Base-by-base conservation (phyloP, 2,329 filamentous ascomycete species). In the Fusarium mexicanum region DNA sequence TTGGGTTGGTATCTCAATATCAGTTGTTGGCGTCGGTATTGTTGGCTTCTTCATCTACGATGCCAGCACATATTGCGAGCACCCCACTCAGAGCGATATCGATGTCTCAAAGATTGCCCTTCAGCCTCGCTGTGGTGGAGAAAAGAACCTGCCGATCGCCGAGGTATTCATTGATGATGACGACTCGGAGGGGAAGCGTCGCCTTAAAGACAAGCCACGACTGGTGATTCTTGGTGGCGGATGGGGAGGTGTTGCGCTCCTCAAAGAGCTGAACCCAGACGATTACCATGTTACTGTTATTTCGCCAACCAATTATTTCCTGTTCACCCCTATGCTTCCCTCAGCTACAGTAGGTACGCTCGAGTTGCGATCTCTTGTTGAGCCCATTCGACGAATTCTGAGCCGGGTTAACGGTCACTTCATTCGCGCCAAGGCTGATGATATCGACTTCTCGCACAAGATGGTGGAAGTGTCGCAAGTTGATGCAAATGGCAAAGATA, bases 281-380 rank as follows among this genome's bases (percentile, higher is more conserved):
- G 94, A 98, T 77, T 99, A 98, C 81, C 95, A 99, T 82, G 92
- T 99, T 76, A 98, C 96, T 9, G 93, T 99, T 44, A 92, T 99
- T 48, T 97, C 95, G 18, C 96, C 96, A 0, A 93, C 93, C 41
- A 98, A 98, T 79, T 98, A 98, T 85, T 99, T 99, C 84, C 85
- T 99, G 38, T 99, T 99, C 83, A 99, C 96, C 5, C 96, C 96
- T 2, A 98, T 99, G 95, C 87, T 99, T 48, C 96, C 96, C 4
- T 98, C 95, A 40, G 97, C 96, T 13, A 99, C 97, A 0, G 96
- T 99, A 11, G 97, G 97, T 18, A 99, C 96, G 0, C 86, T 99
- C 38, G 96, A 98, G 80, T 86, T 98, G 78, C 89, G 96, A 74
- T 98, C 95, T 57, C 86, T 99, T 67, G 94, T 98, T 46, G 96